These are phyloP conservation scores for Chenopodium suecicum DNA, from an alignment of 148 eudicot genomes.

Conservation along the genomic window DNA sequence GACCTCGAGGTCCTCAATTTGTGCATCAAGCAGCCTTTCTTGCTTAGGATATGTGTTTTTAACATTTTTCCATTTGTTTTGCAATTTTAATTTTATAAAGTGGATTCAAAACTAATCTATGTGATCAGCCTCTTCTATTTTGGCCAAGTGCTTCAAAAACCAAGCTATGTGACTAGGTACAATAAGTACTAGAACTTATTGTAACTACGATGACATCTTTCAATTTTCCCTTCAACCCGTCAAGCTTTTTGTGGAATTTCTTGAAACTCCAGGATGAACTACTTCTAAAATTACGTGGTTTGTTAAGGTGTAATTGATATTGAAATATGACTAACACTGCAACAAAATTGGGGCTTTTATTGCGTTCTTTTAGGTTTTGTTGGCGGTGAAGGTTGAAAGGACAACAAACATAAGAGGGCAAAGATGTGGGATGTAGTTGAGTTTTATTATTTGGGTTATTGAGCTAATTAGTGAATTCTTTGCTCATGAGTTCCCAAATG, in stretches of 20 bases:
- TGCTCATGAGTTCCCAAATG: neutral
- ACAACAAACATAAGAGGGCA: no score
- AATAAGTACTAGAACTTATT: neutral
- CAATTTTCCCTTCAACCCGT: neutral
- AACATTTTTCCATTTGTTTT: no score
- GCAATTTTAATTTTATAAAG: neutral
- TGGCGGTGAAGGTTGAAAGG: no score
- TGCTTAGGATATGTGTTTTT: neutral
- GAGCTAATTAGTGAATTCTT: no score
- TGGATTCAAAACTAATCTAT: neutral
- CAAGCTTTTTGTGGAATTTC: neutral
- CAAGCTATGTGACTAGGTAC: neutral
- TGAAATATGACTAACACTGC: no score
- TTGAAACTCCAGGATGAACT: neutral
- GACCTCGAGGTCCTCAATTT: no score
- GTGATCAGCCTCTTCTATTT: neutral
- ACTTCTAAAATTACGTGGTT: neutral
- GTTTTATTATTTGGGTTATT: neutral
- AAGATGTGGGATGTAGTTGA: no score
- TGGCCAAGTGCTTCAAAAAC: neutral
- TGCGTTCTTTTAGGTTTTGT: no score
- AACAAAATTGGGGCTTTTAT: no score
- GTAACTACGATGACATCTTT: neutral
- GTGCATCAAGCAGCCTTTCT: neutral
- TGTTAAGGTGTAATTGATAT: no score